phyloP scores from a whole-genome alignment of 176 grass and related monocot genomes.

The Thinopyrum elongatum region DNA sequence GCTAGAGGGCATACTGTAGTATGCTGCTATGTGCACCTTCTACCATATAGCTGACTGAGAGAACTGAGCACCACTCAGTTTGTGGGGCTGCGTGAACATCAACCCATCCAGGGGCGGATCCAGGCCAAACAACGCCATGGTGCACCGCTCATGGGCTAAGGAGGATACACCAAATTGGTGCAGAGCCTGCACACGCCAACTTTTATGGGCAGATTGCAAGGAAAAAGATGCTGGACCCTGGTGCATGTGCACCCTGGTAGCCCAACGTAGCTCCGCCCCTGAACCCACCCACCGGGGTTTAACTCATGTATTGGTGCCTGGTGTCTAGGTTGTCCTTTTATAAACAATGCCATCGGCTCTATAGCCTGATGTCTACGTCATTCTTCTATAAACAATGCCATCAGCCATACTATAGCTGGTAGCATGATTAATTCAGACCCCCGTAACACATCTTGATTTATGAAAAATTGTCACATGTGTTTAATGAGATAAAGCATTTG shows the following conservation, averaged over 20 bases:
- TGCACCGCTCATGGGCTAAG: too few relatives aligned
- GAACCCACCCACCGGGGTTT: background rate
- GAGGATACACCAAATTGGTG: too few relatives aligned
- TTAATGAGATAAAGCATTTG: constrained; percentile 14
- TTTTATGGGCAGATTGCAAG: too few relatives aligned
- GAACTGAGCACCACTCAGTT: constrained; percentile 7
- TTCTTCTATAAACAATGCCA: background rate
- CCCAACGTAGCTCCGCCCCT: background rate
- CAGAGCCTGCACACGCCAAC: too few relatives aligned
- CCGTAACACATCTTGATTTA: constrained; percentile 20
- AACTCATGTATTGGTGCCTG: background rate
- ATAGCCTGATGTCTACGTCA: background rate
- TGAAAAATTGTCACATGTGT: background rate
- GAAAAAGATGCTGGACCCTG: too few relatives aligned
- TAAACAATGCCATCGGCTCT: background rate
- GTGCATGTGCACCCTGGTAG: too few relatives aligned
- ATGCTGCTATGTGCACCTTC: constrained; percentile 6
- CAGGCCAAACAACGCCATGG: too few relatives aligned
- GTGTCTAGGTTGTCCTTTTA: background rate
- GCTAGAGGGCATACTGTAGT: background rate
- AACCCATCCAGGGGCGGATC: background rate
- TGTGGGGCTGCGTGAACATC: background rate
- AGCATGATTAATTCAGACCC: constrained; percentile 18
- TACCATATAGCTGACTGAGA: constrained; percentile 2
- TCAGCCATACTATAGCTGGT: background rate